Conservation (phyloP, 2,329 filamentous ascomycete species). For the Fusarium graminum region DNA sequence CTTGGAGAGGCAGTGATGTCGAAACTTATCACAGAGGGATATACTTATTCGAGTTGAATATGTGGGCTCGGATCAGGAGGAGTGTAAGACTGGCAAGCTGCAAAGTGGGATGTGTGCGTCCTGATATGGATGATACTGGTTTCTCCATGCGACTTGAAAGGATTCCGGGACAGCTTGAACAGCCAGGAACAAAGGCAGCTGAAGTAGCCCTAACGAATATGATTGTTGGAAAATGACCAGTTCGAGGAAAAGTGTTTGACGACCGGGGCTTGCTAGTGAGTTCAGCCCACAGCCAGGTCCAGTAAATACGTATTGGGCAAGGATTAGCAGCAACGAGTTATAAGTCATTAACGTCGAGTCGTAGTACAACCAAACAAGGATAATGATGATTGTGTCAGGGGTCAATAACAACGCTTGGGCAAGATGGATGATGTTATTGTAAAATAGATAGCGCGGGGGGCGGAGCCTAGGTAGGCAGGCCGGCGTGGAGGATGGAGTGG, state of each 20-base stretch:
- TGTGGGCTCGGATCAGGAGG: conserved; percentile 10
- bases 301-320: conserved; percentile 17
- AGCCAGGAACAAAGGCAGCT: conserved; percentile 33
- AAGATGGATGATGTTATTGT: conserved; percentile 49
- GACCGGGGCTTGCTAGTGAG: conserved; percentile 14
- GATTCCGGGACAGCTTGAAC: conserved; percentile 14
- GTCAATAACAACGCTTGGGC: conserved; percentile 41
- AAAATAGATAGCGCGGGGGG: conserved; percentile 43
- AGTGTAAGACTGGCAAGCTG: conserved; percentile 9
- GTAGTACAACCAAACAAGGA: conserved; percentile 35
- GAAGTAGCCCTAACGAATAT: conserved; percentile 22
- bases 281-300: conserved; percentile 9
- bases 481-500: conserved; percentile 35
- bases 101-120: conserved; percentile 28
- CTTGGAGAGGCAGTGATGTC: conserved; percentile 22
- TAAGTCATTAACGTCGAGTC: conserved; percentile 24
- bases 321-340: conserved; percentile 15
- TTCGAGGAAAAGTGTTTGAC: conserved; percentile 12
- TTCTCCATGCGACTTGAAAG: conserved; percentile 29
- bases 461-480: conserved; percentile 40
- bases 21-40: conserved; percentile 26
- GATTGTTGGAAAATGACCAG: conserved; percentile 22
- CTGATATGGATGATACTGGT: conserved; percentile 16
- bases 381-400: conserved; percentile 33
- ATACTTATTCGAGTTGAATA: conserved; percentile 32